phyloP scores from a whole-genome alignment of 2,329 filamentous ascomycete genomes.

The Alternaria consortialis region DNA sequence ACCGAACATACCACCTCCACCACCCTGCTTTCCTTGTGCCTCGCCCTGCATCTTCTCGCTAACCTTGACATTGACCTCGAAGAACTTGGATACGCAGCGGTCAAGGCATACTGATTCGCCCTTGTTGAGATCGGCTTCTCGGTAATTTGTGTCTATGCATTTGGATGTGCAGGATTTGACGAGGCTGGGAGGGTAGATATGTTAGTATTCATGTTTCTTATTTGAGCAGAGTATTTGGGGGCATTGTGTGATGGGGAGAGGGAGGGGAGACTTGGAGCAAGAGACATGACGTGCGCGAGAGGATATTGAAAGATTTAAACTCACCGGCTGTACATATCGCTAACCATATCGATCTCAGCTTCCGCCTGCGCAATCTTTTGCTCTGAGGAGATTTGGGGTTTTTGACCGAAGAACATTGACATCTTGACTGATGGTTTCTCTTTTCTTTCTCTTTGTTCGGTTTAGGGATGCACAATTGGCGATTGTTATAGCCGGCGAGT shows the following conservation, averaged over 20 bases:
- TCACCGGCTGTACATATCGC: constrained; percentile 98
- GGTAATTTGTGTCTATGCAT: constrained; percentile 91
- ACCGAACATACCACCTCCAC: constrained; percentile 39
- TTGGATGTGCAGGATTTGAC: constrained; percentile 91
- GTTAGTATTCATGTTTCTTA: constrained; percentile 2
- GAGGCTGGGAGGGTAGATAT: constrained; percentile 63
- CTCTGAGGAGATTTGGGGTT: constrained; percentile 88
- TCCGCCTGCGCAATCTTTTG: constrained; percentile 98
- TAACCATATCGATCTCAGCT: constrained; percentile 96
- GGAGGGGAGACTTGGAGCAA: not conserved
- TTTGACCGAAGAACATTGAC: constrained; percentile 62
- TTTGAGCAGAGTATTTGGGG: not conserved
- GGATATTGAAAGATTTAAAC: not conserved
- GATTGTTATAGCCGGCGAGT: not conserved
- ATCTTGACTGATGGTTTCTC: constrained; percentile 25
- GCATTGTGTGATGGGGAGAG: not conserved
- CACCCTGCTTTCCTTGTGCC: constrained; percentile 66
- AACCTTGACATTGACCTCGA: constrained; percentile 97
- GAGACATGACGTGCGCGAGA: not conserved
- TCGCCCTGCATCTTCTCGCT: constrained; percentile 95
- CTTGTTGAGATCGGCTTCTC: constrained; percentile 97
- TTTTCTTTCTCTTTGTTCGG: not conserved
- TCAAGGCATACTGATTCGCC: constrained; percentile 98
- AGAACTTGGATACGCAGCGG: constrained; percentile 97
- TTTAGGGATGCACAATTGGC: not conserved